Percentiles rank a stretch among this genome's conserved stretches.
Conservation (phyloP, 805 yeast species). For the Yarrowia phangngaensis region DNA sequence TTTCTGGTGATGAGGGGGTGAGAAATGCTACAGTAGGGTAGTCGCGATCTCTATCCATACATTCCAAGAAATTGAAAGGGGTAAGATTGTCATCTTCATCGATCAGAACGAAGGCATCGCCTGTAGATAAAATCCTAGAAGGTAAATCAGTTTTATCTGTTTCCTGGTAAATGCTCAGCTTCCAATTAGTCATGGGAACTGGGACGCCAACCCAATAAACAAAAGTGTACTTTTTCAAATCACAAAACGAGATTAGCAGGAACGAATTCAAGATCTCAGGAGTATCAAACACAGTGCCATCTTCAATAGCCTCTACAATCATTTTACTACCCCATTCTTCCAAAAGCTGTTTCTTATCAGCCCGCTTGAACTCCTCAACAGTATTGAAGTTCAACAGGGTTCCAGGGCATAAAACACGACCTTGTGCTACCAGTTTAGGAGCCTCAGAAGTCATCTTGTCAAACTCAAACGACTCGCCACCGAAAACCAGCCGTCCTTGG, state of each 20-base stretch:
- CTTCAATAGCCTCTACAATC: constrained; percentile 35
- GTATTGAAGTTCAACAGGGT: constrained; percentile 65
- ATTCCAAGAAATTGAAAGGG: not conserved
- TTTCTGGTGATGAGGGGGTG: not conserved
- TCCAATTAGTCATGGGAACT: constrained; percentile 54
- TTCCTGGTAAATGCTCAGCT: constrained; percentile 6
- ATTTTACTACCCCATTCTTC: constrained; percentile 42
- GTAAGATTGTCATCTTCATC: constrained; percentile 6
- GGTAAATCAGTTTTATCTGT: not conserved
- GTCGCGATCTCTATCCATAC: not conserved
- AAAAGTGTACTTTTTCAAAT: constrained; percentile 81
- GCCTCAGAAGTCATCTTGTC: constrained; percentile 33
- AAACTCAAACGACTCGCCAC: constrained; percentile 37
- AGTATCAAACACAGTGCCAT: constrained; percentile 40
- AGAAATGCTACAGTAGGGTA: not conserved
- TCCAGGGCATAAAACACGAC: constrained; percentile 42
- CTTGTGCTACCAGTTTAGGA: constrained; percentile 26
- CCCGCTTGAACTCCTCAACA: constrained; percentile 71
- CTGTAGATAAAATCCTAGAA: not conserved
- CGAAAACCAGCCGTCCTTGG: constrained; percentile 10
- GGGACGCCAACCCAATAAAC: constrained; percentile 91
- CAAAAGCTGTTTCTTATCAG: constrained; percentile 62
- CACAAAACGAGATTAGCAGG: constrained; percentile 67
- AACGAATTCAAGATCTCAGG: constrained; percentile 47
- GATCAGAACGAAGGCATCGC: constrained; percentile 1